phyloP scores from a whole-genome alignment of 2,329 filamentous ascomycete genomes.

The Diaporthe longicolla region DNA sequence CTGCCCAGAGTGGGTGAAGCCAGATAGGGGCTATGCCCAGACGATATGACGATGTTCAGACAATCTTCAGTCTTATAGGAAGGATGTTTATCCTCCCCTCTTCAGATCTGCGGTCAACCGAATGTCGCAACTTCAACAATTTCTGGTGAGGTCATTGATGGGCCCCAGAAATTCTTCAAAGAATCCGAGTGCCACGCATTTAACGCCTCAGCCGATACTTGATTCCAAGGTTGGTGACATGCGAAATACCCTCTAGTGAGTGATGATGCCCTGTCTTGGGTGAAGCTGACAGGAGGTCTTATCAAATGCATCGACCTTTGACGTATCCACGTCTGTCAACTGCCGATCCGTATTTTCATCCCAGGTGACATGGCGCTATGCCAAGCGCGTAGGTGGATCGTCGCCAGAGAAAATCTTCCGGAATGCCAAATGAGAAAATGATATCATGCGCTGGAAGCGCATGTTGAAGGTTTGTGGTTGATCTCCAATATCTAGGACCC shows the following conservation, averaged over 20 bases:
- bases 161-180: conserved; percentile 5
- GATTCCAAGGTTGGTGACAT: neutral
- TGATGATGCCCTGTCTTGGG: conserved; percentile 4
- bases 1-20: conserved; percentile 8
- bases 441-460: conserved; percentile 1
- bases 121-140: conserved; percentile 12
- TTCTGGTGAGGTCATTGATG: neutral
- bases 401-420: neutral
- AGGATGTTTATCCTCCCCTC: neutral
- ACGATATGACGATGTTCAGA: conserved; percentile 30
- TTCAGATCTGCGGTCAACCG: conserved; percentile 7
- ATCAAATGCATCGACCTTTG: neutral
- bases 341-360: conserved; percentile 15
- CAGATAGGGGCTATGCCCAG: conserved; percentile 2
- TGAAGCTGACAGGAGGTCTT: conserved; percentile 1
- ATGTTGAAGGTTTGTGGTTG: neutral
- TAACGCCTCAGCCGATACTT: neutral
- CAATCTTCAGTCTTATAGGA: conserved; percentile 17
- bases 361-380: neutral
- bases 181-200: neutral
- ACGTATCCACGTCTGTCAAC: conserved; percentile 11
- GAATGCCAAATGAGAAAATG: conserved; percentile 3
- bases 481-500: neutral
- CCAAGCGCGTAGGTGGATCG: conserved; percentile 9
- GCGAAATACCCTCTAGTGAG: neutral